phyloP scores from a whole-genome alignment of 371 early-diverging fungal species.

The Zychaea mexicana region DNA sequence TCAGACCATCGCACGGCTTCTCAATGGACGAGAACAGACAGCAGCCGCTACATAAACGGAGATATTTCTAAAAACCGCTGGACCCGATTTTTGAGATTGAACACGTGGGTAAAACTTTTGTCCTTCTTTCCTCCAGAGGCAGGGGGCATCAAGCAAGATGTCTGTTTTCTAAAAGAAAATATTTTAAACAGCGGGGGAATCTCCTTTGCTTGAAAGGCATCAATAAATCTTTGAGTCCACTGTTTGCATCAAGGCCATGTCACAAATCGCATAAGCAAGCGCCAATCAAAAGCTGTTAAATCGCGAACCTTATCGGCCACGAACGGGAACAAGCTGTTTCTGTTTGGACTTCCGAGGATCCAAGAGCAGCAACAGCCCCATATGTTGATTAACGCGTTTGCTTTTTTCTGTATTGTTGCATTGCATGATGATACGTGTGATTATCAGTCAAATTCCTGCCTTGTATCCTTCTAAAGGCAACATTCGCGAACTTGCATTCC shows the following conservation, averaged over 20 bases:
- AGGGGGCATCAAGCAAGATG: background rate
- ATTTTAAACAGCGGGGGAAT: too few relatives aligned
- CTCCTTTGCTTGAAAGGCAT: too few relatives aligned
- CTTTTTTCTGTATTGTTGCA: background rate
- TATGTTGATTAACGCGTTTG: background rate
- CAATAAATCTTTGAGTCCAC: too few relatives aligned
- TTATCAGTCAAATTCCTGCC: background rate
- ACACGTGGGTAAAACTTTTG: background rate
- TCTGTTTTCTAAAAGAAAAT: background rate
- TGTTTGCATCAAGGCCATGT: too few relatives aligned
- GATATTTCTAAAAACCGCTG: constrained; percentile 1
- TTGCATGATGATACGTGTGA: background rate
- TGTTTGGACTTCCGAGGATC: background rate
- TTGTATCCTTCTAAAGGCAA: background rate
- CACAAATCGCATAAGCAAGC: background rate
- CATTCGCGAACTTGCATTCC: background rate
- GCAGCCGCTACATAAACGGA: background rate
- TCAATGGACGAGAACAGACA: background rate
- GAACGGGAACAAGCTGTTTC: background rate
- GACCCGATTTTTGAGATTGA: background rate
- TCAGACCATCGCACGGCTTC: background rate
- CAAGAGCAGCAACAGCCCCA: too few relatives aligned
- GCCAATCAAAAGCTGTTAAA: background rate
- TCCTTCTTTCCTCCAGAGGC: background rate
- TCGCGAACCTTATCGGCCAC: constrained; percentile 4